Base-by-base conservation (phyloP, 306 rosid genomes). In the Pyrus pyrifolia region DNA sequence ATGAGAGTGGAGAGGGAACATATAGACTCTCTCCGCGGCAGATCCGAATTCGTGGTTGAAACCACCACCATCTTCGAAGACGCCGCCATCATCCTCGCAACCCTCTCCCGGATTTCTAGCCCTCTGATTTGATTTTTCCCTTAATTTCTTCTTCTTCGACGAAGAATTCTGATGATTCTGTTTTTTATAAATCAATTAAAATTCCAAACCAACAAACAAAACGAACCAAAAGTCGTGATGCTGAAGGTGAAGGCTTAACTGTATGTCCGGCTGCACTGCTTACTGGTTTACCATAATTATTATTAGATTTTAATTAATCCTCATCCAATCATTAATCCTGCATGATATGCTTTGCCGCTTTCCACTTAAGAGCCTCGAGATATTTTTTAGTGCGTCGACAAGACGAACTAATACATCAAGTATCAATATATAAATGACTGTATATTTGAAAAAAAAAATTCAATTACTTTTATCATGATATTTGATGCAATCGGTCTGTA, bases 11-110 rank as follows among this genome's bases (percentile, higher is more conserved):
- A 87, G 73, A 85, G 77, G 14, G 96, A 88, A 81, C 90, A 87
- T 55, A 85, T 71, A 74, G 93, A 88, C 71, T 87, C 40, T 13
- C 42, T 85, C 40, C 89, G 91, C 77, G 93, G 96, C 80, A 87
- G 92, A 87, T 93, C 98, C 88, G 94, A 60, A 86, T 85, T 93
- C 78, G 90, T 70, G 67, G 91, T 82, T 27, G 89, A 77, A 51
- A 51, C 21, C 67, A 83, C 78, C 68, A 82, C 90, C 78, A 93
- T 83, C 81, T 93, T 90, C 67, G 96, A 81, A 79, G 95, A 89
- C 55, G 55, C 18, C 80, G 97, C 93, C 98, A 91, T 93, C 70
- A 64, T 72, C 40, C 67, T 72, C 55, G 76, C 19, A 25, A 25
- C 38, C 35, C 55, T 51, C 78, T 74, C 85, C 77, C 91, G 80